phyloP scores from a whole-genome alignment of 1,139 yeast genomes.

The Suhomyces panamericanus region DNA sequence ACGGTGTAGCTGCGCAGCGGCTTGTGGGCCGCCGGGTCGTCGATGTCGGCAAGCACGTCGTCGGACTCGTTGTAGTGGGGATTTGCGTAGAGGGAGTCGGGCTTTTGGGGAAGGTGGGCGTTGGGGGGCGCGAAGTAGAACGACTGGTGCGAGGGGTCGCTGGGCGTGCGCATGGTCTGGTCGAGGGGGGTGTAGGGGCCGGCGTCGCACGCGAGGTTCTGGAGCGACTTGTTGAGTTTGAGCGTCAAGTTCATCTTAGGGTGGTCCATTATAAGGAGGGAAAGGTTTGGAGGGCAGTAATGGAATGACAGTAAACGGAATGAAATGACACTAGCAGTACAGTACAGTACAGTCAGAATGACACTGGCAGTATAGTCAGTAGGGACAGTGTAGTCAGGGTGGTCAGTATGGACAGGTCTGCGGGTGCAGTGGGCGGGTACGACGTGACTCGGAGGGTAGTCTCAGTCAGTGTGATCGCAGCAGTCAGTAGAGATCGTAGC shows the following conservation, averaged over 20 bases:
- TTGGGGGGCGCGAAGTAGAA: conserved; percentile 11
- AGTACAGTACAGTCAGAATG: no score
- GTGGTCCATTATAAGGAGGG: conserved; percentile 21
- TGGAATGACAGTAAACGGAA: no score
- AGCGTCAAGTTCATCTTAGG: conserved; percentile 32
- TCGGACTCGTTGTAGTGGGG: conserved; percentile 43
- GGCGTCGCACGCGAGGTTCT: conserved; percentile 21
- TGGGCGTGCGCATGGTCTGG: conserved; percentile 45
- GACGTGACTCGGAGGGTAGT: no score
- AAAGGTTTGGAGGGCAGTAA: no score
- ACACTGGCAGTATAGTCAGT: no score
- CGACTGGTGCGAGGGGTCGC: conserved; percentile 25
- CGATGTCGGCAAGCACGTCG: conserved; percentile 44
- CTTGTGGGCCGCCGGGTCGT: conserved; percentile 30
- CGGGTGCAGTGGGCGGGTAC: no score
- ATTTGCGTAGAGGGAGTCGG: conserved; percentile 27
- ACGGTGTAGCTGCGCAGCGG: conserved; percentile 36
- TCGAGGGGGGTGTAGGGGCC: conserved; percentile 50
- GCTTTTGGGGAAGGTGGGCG: conserved; percentile 7
- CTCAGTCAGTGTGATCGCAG: no score
- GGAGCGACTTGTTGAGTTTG: conserved; percentile 33
- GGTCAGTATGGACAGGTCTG: no score
- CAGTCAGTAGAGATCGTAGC: no score
- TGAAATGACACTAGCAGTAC: no score
- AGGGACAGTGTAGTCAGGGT: no score